Evolutionary conservation across 2,329 filamentous ascomycete genomes (phyloP).

Genomic region (Trichoderma koningiopsis): DNA sequence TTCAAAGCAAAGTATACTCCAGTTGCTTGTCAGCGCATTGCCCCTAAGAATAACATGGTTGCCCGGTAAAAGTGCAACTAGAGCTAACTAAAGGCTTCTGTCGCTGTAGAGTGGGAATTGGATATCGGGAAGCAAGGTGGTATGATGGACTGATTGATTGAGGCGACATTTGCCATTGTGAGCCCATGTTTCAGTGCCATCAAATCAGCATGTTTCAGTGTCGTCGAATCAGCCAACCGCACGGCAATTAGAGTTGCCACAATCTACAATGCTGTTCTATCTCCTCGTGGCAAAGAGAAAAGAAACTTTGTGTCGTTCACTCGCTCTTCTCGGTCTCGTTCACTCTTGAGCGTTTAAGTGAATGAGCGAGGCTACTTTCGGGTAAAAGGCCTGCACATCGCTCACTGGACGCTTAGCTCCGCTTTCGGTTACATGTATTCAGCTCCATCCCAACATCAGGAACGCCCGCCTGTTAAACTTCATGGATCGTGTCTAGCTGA

Average conservation of each 20-base stretch:
- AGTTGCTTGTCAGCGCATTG: background rate
- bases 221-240: background rate
- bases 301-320: background rate
- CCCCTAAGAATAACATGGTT: background rate
- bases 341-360: too few species aligned
- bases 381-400: background rate
- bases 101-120: background rate
- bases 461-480: conserved; percentile 23
- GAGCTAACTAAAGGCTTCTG: background rate
- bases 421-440: background rate
- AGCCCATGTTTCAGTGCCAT: background rate
- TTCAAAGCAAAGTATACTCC: background rate
- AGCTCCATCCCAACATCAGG: conserved; percentile 9
- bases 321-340: background rate
- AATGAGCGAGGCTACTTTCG: background rate
- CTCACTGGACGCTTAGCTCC: background rate
- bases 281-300: background rate
- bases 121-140: background rate
- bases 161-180: background rate
- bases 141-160: background rate
- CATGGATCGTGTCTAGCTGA: conserved; percentile 4
- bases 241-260: conserved; percentile 5
- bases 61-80: background rate
- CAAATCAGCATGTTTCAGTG: background rate
- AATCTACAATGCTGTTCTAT: background rate